phyloP scores from a whole-genome alignment of 164 flowering plant species.

The Buxus sempervirens region DNA sequence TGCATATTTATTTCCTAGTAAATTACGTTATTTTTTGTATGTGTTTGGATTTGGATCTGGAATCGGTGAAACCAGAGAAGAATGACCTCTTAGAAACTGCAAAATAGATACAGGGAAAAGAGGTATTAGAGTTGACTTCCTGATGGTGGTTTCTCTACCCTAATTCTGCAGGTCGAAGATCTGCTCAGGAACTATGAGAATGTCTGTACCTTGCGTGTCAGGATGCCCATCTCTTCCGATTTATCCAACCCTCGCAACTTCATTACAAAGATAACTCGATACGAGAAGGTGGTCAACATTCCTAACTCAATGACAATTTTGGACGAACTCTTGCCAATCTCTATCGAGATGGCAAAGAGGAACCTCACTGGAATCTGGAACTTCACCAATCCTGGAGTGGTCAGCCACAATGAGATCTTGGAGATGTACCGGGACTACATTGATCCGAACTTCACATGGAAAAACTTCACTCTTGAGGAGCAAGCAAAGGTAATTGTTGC shows the following conservation, averaged over 20 bases:
- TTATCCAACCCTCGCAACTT: constrained; percentile 60
- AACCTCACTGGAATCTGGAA: constrained; percentile 66
- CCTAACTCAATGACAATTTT: constrained; percentile 72
- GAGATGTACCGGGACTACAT: constrained; percentile 58
- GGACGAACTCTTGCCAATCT: constrained; percentile 64
- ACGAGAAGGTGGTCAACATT: constrained; percentile 61
- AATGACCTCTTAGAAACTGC: too few relatives aligned
- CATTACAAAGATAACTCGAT: constrained; percentile 58
- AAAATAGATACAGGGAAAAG: too few relatives aligned
- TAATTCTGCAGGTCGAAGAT: constrained; percentile 45
- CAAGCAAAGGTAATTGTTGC: constrained; percentile 68
- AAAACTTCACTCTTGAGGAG: constrained; percentile 64
- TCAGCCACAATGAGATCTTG: constrained; percentile 62
- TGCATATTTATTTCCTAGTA: too few relatives aligned
- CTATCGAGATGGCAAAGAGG: constrained; percentile 61
- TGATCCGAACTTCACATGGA: constrained; percentile 59
- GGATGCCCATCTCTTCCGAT: constrained; percentile 70
- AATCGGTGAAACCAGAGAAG: too few relatives aligned
- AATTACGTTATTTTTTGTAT: too few relatives aligned
- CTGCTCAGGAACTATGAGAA: constrained; percentile 57
- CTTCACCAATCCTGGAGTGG: constrained; percentile 71
- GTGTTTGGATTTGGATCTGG: too few relatives aligned
- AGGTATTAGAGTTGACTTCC: not conserved
- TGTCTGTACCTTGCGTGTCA: constrained; percentile 57
- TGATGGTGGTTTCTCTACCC: not conserved